Evolutionary conservation across 2,329 filamentous ascomycete species (phyloP), one percentile per base, ranked within the genome.

Genomic region (Moelleriella libera): DNA sequence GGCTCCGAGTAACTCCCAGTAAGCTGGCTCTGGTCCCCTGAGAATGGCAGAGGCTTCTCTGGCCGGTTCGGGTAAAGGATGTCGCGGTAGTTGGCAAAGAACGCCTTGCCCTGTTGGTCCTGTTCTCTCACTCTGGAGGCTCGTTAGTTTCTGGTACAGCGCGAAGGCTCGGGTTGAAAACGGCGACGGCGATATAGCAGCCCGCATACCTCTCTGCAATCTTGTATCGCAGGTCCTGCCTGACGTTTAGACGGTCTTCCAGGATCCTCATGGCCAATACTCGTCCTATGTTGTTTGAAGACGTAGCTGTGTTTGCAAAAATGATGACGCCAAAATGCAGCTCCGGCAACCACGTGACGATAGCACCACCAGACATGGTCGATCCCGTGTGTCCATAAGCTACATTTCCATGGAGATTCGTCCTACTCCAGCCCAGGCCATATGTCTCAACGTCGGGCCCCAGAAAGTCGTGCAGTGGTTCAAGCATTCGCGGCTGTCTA

Each of bases 301-400:
- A 66, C 5, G 55, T 7, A 6, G 61, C 64, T 31, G 68, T 71
- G 50, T 76, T 77, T 2, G 49, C 53, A 51, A 65, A 46, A 11
- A 55, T 54, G 2, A 61, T 55, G 6, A 63, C 52, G 0, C 59
- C 63, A 41, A 60, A 58, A n/a, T 58, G 53, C 8, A 37, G 32
- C 32, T 37, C 32, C 12, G 32, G 32, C 32, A 37, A 37, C 32
- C 32, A 37, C 32, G 12, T 37, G 3, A 37, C 32, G 32, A 37
- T 9, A 37, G n/a, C 50, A 2, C 58, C 57, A 45, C 57, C 59
- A 1, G 55, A 54, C 9, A 50, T 51, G 37, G 59, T 54, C 0
- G 53, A 53, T 0, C 64, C 64, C 3, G 46, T 48, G 49, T 66
- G 63, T 30, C 48, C 53, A 30, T 60, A 64, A 2, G 59, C 45